Percentiles rank a stretch among this genome's conserved stretches.
phyloP scores from a whole-genome alignment of 176 grass and related monocot species.

The Musa itinerans region DNA sequence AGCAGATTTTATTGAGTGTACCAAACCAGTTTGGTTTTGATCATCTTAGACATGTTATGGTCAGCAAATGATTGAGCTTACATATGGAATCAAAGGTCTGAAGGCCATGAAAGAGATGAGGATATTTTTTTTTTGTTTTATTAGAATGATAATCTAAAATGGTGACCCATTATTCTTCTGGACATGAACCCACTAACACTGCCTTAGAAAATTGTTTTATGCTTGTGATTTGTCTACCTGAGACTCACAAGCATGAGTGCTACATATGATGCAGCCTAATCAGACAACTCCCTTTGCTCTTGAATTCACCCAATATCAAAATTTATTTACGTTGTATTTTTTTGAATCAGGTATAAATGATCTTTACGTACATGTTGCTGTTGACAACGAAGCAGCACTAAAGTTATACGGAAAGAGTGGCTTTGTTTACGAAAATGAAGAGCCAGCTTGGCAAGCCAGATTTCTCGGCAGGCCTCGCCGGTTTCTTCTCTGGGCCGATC shows the following conservation, averaged over 20 bases:
- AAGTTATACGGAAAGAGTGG: conserved; percentile 79
- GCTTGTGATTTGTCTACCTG: not conserved
- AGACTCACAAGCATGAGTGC: not conserved
- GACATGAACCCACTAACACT: too few species aligned
- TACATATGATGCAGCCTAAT: not conserved
- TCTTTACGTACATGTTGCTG: conserved; percentile 92
- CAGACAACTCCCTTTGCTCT: not conserved
- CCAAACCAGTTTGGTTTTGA: too few species aligned
- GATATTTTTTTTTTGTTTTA: too few species aligned
- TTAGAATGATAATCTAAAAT: too few species aligned
- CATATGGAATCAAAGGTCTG: too few species aligned
- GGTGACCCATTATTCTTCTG: too few species aligned
- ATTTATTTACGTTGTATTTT: not conserved
- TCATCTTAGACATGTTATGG: too few species aligned
- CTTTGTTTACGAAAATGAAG: conserved; percentile 91
- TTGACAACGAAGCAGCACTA: conserved; percentile 70
- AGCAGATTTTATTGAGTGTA: too few species aligned
- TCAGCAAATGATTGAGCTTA: too few species aligned
- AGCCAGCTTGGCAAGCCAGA: conserved; percentile 70
- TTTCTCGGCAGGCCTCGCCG: conserved; percentile 66
- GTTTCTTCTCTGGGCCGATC: conserved; percentile 84
- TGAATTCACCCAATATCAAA: not conserved
- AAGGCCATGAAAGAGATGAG: too few species aligned
- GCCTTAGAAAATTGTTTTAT: too few species aligned
- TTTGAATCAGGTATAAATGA: conserved; percentile 60